A percentile compares a stretch with the other conserved stretches of the same genome.
Evolutionary conservation across 2,329 filamentous ascomycete genomes (phyloP).

Genomic region (Phialophora tarda): DNA sequence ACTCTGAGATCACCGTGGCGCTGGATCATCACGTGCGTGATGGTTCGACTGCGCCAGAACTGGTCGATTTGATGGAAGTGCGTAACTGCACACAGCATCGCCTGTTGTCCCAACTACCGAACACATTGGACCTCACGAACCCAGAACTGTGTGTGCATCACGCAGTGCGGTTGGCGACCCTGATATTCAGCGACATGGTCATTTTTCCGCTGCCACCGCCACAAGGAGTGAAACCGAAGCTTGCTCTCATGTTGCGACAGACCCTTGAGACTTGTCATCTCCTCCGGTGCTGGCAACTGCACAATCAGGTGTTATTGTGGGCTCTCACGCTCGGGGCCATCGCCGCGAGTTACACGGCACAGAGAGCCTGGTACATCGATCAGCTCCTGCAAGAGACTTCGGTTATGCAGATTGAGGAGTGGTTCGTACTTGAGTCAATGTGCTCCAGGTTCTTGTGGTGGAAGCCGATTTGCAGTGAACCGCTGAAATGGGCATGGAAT

Average conservation of each 20-base stretch:
- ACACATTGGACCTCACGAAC: conserved; percentile 6
- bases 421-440: conserved; percentile 24
- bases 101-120: conserved; percentile 24
- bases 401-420: conserved; percentile 26
- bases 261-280: conserved; percentile 23
- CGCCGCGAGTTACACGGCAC: conserved; percentile 22
- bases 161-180: conserved; percentile 23
- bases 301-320: conserved; percentile 32
- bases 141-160: conserved; percentile 22
- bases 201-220: conserved; percentile 30
- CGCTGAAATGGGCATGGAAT: conserved; percentile 22
- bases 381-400: conserved; percentile 23
- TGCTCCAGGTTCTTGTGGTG: conserved; percentile 34
- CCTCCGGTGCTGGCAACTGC: conserved; percentile 24
- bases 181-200: conserved; percentile 35
- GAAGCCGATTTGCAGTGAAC: conserved; percentile 32
- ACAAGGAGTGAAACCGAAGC: conserved; percentile 25
- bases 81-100: conserved; percentile 31
- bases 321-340: conserved; percentile 29
- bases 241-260: conserved; percentile 25
- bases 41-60: conserved; percentile 30
- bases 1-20: conserved; percentile 27
- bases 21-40: conserved; percentile 31
- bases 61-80: conserved; percentile 29
- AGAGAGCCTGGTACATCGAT: conserved; percentile 27